Base-by-base conservation (phyloP, 2,329 filamentous ascomycete species). In the Coleophoma eucalyptorum region DNA sequence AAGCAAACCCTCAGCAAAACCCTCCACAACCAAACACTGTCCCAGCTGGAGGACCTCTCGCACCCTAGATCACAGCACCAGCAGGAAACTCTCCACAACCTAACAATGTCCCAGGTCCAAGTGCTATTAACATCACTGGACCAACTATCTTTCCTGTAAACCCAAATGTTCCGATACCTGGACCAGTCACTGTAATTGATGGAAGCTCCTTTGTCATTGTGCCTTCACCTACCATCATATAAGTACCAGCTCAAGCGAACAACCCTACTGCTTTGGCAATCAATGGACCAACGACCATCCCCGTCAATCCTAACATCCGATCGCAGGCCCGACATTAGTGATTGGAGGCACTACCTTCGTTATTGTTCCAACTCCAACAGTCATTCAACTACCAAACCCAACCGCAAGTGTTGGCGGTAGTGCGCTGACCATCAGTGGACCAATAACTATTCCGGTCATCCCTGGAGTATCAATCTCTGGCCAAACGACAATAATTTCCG, bases 391-490 rank as follows among this genome's bases (percentile, higher is more conserved):
- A 3, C 37, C 51, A 8, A 35, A 48, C n/a, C 37, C 41, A 6
- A 19, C 26, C 19, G 19, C 33, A n/a, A 43, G 5, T 18, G 5
- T n/a, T 31, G 26, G 26, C 26, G 26, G 26, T 34, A 51, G 50
- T 12, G 35, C 52, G n/a, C 16, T 57, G 5, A 40, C 55, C 5
- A 47, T 55, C 15, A 18, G 41, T 4, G 55, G 49, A 5, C 47
- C 53, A 13, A 57, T 52, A 4, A 57, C 56, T 2, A 47, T 58
- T 4, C 48, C 53, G 16, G 33, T 57, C 2, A 50, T 55, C 31
- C 53, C 55, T 5, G 43, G 21, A 10, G 52, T 50, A 20, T 50
- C 56, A 11, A 21, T 57, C 12, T 46, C 46, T 13, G 56, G 54
- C 4, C n/a, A 41, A 5, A 58, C 56, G 20, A 56, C 54, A 2